Evolutionary conservation across 805 yeast genomes (phyloP).

Genomic region (Candida oleophila): DNA sequence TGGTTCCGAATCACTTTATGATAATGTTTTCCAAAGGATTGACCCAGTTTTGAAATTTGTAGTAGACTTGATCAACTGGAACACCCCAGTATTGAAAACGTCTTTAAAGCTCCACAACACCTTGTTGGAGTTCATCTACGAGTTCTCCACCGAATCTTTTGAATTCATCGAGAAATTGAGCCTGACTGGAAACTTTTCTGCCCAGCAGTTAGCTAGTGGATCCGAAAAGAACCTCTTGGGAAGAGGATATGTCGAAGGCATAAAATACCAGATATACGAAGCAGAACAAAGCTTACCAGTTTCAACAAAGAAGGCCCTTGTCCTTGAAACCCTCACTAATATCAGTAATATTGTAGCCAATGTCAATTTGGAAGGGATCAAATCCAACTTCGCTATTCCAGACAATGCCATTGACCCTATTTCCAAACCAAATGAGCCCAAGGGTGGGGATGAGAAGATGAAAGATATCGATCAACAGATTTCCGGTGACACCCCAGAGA

Average conservation of each 20-base stretch:
- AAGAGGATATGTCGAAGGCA: constrained; percentile 39
- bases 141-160: constrained; percentile 56
- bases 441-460: constrained; percentile 9
- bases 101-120: constrained; percentile 49
- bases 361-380: constrained; percentile 31
- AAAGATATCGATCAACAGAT: constrained; percentile 24
- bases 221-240: constrained; percentile 23
- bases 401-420: constrained; percentile 39
- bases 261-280: constrained; percentile 42
- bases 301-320: constrained; percentile 11
- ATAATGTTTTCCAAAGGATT: constrained; percentile 46
- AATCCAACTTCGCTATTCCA: constrained; percentile 19
- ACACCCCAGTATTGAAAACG: constrained; percentile 33
- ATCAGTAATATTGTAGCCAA: constrained; percentile 21
- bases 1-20: constrained; percentile 51
- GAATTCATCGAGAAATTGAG: constrained; percentile 45
- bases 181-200: constrained; percentile 10
- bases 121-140: constrained; percentile 56
- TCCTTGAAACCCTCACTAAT: constrained; percentile 15
- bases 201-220: background rate
- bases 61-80: constrained; percentile 33
- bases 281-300: constrained; percentile 15
- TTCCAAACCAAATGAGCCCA: constrained; percentile 13
- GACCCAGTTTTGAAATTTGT: constrained; percentile 40
- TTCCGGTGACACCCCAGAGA: constrained; percentile 33